Conservation (phyloP, 2,329 filamentous ascomycete genomes). For the Diaporthe eres region DNA sequence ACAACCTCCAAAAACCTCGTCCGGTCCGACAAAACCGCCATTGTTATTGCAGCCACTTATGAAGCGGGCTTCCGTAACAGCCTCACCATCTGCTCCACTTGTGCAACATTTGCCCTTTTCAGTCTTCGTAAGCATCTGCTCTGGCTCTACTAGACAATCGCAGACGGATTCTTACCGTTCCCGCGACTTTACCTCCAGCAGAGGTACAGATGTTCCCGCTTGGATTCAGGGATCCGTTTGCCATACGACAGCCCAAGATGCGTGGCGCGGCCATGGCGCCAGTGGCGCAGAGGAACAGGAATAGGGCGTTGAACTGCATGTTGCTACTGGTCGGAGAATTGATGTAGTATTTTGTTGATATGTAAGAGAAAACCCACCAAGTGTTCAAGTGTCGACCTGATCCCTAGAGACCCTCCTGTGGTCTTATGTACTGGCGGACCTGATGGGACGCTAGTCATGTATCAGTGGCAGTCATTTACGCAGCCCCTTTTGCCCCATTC, state of each 20-base stretch:
- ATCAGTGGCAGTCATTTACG: background rate
- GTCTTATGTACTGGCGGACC: background rate
- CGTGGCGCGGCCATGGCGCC: background rate
- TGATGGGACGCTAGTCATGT: background rate
- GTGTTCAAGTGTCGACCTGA: background rate
- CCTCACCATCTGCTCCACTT: background rate
- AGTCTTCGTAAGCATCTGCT: too few species aligned
- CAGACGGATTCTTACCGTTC: background rate
- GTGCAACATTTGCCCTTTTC: background rate
- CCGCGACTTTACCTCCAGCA: background rate
- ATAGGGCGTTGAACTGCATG: background rate
- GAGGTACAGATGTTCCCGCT: background rate
- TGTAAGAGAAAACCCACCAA: background rate
- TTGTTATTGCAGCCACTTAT: background rate
- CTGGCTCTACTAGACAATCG: too few species aligned
- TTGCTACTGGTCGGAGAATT: background rate
- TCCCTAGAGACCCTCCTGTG: background rate
- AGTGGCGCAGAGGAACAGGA: background rate
- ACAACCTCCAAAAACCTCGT: background rate
- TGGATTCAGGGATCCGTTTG: background rate
- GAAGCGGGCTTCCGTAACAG: background rate
- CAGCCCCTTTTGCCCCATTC: background rate
- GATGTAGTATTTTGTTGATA: too few species aligned
- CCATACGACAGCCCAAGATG: slow-evolving; percentile 1
- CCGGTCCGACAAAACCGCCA: background rate